Base-by-base conservation (phyloP, 495 filamentous ascomycete species). In the Mytilinidion resinicola region DNA sequence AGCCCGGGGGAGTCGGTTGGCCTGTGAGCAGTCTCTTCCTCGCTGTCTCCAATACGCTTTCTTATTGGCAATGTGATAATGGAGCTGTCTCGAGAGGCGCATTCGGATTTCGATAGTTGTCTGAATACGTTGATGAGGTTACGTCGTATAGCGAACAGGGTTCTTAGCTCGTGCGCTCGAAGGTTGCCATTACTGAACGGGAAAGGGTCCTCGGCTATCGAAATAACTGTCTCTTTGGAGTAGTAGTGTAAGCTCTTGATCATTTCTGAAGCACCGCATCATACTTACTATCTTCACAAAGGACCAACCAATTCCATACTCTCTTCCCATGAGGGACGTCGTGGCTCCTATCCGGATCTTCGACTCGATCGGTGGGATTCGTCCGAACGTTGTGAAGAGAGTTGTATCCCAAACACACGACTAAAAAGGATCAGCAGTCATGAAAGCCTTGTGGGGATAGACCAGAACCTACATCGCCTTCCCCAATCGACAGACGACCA, bases 361-460 rank as follows among this genome's bases (percentile, higher is more conserved):
- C 66, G 15, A 59, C 44, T 39, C 58, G 75, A 73, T 6, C 66
- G 48, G 33, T 65, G 54, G 51, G 44, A 15, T 72, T 58, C 9
- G 67, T 62, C 10, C 72, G 74, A 17, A 82, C 72, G 37, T 82
- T 78, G 63, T 88, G 86, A 17, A 93, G 76, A 42, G 85, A 86
- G 70, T 95, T 92, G 63, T 87, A 91, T 10, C 90, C 90, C 51
- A 93, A 74, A 63, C 88, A 92, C 10, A 91, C 80, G 68, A 86
- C 87, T 90, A 59, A 19, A 35, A 7, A 19, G 15, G 59, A 52
- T 43, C 44, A 63, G 20, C 56, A 43, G n/a, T n/a, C 1, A 30
- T 9, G 7, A 35, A 17, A 51, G 47, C 67, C 38, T 68, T 48
- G 42, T 14, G 43, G 21, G 7, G n/a, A n/a, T 36, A 34, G 14